A percentile compares a stretch with the other conserved stretches of the same genome.
phyloP scores from a whole-genome alignment of 2,329 filamentous ascomycete species.

The Mollisiaceae sp. region DNA sequence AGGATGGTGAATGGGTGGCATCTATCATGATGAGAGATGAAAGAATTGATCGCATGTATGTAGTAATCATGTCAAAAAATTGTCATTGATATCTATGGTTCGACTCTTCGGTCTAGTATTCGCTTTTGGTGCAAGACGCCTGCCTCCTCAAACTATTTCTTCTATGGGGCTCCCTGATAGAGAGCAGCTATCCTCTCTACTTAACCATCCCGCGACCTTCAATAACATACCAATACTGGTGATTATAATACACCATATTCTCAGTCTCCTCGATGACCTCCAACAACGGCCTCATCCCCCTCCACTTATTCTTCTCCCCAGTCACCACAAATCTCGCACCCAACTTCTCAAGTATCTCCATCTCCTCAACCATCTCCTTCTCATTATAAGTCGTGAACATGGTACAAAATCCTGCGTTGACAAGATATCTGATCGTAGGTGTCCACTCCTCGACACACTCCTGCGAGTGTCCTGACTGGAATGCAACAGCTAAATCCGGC shows the following conservation, averaged over 20 bases:
- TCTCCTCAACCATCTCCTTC: slow-evolving; percentile 29
- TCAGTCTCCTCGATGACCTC: slow-evolving; percentile 27
- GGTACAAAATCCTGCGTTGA: slow-evolving; percentile 18
- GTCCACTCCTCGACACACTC: slow-evolving; percentile 20
- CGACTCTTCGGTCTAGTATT: too few species aligned
- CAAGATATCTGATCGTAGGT: slow-evolving; percentile 25
- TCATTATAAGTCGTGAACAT: slow-evolving; percentile 32
- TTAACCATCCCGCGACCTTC: background rate
- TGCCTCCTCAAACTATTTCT: too few species aligned
- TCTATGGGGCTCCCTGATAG: too few species aligned
- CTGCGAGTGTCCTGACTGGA: slow-evolving; percentile 29
- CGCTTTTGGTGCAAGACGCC: too few species aligned
- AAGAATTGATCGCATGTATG: too few species aligned
- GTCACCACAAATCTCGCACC: slow-evolving; percentile 22
- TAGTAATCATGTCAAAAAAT: too few species aligned
- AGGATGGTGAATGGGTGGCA: too few species aligned
- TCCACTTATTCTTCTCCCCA: slow-evolving; percentile 30
- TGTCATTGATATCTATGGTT: too few species aligned
- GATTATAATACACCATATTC: slow-evolving; percentile 21
- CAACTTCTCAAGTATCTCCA: slow-evolving; percentile 12
- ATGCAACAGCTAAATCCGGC: slow-evolving; percentile 29
- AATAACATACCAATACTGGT: slow-evolving; percentile 32
- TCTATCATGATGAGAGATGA: too few species aligned
- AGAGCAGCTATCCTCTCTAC: too few species aligned
- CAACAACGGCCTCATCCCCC: slow-evolving; percentile 22